Base-by-base conservation (phyloP, 331 rosid genomes). In the Arachis monticola region DNA sequence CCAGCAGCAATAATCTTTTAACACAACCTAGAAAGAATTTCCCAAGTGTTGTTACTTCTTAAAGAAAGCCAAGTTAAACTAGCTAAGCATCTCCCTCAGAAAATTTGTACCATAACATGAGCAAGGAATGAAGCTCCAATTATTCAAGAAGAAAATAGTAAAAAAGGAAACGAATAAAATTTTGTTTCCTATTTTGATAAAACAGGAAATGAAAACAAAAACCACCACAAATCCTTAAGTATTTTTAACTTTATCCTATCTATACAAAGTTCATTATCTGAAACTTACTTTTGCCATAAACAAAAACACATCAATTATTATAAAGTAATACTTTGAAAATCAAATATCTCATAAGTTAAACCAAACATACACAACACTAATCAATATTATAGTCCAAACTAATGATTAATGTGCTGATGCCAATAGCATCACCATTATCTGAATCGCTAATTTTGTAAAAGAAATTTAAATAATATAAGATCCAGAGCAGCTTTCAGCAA, bases 11-110 rank as follows among this genome's bases (percentile, higher is more conserved):
- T 48, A 42, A 57, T 72, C 44, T 68, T 67, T 69, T 57, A 47
- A 46, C n/a, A 72, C 57, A 72, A 47, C 60, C 30, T 72, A 30
- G 7, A 66, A 60, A 65, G 53, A 64, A 72, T 48, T 12, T 13
- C 41, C 42, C 8, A 5, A 45, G 35, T 14, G n/a, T n/a, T n/a
- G n/a, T n/a, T n/a, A n/a, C n/a, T 22, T 64, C 53, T 35, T 38
- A 10, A 55, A 70, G 17, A 32, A 9, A 55, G 46, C 41, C 50
- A 30, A 27, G 35, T 8, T 22, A 57, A 48, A 41, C 22, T 62
- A 69, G 35, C 46, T 53, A 8, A 11, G 27, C 30, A 42, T 42
- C 31, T 40, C 40, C 63, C 11, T 35, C 38, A 35, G 50, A 32
- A 59, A 38, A 32, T 77, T 51, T 51, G 8, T 69, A 48, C 52